These are phyloP conservation scores for Chrysanthemum makinoi DNA, from an alignment of 129 eudicot genomes.

Conservation along the genomic window DNA sequence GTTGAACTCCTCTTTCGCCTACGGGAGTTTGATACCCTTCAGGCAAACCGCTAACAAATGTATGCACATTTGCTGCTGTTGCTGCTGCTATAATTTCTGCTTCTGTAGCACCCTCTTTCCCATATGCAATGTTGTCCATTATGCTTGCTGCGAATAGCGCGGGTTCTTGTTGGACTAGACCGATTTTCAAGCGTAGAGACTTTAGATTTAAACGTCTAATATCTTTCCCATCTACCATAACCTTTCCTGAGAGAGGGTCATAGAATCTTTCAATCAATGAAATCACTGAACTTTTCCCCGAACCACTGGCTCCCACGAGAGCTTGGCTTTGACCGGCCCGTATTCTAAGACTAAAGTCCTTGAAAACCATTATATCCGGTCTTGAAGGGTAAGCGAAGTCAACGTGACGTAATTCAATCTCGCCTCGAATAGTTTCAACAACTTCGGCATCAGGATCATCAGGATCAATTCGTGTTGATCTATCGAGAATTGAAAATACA, in stretches of 20 bases:
- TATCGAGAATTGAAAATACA: slow-evolving; percentile 73
- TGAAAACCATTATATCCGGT: slow-evolving; percentile 74
- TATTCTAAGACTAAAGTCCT: slow-evolving; percentile 80
- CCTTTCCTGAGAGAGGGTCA: slow-evolving; percentile 79
- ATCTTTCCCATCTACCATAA: slow-evolving; percentile 95
- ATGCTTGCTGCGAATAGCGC: slow-evolving; percentile 86
- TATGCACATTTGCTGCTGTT: slow-evolving; percentile 81
- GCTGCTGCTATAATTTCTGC: slow-evolving; percentile 86
- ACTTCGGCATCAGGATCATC: slow-evolving; percentile 84
- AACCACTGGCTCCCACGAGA: slow-evolving; percentile 94
- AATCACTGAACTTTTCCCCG: slow-evolving; percentile 90
- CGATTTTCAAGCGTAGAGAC: slow-evolving; percentile 73
- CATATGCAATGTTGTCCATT: slow-evolving; percentile 87
- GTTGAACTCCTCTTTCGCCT: slow-evolving; percentile 89
- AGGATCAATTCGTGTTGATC: slow-evolving; percentile 77
- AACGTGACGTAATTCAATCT: slow-evolving; percentile 85
- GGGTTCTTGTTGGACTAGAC: slow-evolving; percentile 92
- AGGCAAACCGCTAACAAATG: slow-evolving; percentile 81
- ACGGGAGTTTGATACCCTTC: slow-evolving; percentile 88
- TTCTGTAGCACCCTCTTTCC: slow-evolving; percentile 93
- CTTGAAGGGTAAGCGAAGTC: slow-evolving; percentile 93
- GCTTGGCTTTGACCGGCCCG: slow-evolving; percentile 99
- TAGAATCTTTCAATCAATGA: slow-evolving; percentile 87
- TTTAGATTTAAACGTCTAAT: slow-evolving; percentile 78
- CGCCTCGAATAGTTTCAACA: slow-evolving; percentile 75